A percentile compares a stretch with the other conserved stretches of the same genome.
phyloP scores from a whole-genome alignment of 495 filamentous ascomycete species.

The Podospora pseudoanserina region DNA sequence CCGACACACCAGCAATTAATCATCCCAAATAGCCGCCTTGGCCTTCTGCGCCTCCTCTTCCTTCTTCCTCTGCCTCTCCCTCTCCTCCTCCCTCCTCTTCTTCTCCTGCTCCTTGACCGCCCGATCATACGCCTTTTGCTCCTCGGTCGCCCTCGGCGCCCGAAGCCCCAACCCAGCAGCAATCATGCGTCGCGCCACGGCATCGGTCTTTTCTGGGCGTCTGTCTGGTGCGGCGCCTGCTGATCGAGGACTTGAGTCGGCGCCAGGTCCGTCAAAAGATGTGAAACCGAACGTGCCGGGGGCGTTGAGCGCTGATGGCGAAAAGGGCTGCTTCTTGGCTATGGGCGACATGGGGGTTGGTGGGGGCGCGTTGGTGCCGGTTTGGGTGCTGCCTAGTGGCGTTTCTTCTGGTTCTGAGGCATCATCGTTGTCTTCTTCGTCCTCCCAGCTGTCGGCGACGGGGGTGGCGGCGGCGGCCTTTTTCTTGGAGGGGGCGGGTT shows the following conservation, averaged over 20 bases:
- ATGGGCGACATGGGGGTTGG: conserved; percentile 60
- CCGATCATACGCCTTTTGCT: conserved; percentile 82
- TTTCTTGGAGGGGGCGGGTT: conserved; percentile 32
- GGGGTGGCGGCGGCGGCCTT: conserved; percentile 33
- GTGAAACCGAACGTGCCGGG: conserved; percentile 15
- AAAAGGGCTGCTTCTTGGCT: conserved; percentile 34
- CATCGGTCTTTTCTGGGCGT: conserved; percentile 87
- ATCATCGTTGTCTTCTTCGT: conserved; percentile 50
- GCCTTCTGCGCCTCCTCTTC: conserved; percentile 66
- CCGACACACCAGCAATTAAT: conserved; percentile 41
- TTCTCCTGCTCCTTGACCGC: conserved; percentile 82
- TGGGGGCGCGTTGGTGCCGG: conserved; percentile 47
- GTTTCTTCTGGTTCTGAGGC: conserved; percentile 35
- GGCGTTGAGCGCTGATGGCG: conserved; percentile 21
- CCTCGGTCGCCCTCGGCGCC: conserved; percentile 77
- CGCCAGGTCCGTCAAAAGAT: conserved; percentile 15
- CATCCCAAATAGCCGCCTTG: conserved; percentile 78
- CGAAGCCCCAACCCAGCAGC: conserved; percentile 81
- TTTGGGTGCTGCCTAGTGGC: conserved; percentile 18
- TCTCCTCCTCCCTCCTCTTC: conserved; percentile 69
- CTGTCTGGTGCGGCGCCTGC: conserved; percentile 19
- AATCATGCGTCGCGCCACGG: conserved; percentile 86
- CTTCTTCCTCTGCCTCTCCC: conserved; percentile 58
- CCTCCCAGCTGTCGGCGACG: conserved; percentile 84
- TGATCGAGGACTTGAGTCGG: not conserved